These are phyloP conservation scores for Quambalaria eucalypti DNA, from an alignment of 1,284 basidiomycete species.

Conservation along the genomic window DNA sequence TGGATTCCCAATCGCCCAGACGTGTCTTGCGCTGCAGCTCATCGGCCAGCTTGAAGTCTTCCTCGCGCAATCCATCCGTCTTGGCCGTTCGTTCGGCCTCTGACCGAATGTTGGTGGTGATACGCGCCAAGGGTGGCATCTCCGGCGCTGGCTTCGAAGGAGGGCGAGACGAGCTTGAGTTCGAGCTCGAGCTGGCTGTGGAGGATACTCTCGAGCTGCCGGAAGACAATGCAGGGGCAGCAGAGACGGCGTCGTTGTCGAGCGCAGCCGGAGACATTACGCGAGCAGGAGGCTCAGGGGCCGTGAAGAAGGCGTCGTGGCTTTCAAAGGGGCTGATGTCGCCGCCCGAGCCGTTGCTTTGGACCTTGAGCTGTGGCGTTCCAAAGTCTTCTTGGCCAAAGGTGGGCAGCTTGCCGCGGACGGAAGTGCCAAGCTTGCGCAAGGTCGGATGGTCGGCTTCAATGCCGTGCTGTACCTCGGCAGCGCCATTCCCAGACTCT, in stretches of 20 bases:
- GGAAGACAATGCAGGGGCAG: not conserved
- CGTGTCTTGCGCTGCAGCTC: conserved; percentile 15
- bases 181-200: not conserved
- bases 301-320: not conserved
- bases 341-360: not conserved
- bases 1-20: conserved; percentile 2
- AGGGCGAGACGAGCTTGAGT: not conserved
- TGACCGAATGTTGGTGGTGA: conserved; percentile 21
- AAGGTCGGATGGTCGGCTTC: conserved; percentile 18
- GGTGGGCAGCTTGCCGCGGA: conserved; percentile 9
- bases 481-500: not conserved
- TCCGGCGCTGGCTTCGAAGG: not conserved
- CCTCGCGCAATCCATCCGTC: conserved; percentile 30
- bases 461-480: conserved; percentile 26
- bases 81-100: conserved; percentile 34
- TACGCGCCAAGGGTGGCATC: conserved; percentile 24
- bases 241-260: not conserved
- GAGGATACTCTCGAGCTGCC: not conserved
- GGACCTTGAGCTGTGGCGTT: not conserved
- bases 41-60: conserved; percentile 40
- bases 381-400: not conserved
- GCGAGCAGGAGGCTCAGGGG: too few species aligned
- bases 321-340: not conserved
- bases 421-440: conserved; percentile 18
- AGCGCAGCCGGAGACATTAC: too few species aligned